Conservation (phyloP, 352 stramenopile genomes). For the Phytophthora pluvialis region DNA sequence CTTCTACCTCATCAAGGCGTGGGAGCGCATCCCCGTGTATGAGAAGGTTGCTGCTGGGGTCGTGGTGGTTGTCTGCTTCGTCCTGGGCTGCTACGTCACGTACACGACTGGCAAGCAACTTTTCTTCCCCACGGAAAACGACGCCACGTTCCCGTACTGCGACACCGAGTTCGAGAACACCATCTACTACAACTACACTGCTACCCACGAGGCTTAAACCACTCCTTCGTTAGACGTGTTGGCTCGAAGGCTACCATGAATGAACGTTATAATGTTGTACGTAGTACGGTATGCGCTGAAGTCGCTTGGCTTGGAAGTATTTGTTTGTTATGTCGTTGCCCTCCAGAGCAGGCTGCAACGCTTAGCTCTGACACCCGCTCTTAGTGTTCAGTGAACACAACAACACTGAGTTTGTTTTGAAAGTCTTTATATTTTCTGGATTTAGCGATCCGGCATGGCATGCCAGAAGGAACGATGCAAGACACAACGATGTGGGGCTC, state of each 20-base stretch:
- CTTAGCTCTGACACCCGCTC: too few species aligned
- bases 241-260: not conserved
- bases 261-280: slow-evolving; percentile 6
- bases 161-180: slow-evolving; percentile 49
- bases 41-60: slow-evolving; percentile 35
- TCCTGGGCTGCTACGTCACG: slow-evolving; percentile 43
- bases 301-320: too few species aligned
- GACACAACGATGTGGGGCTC: too few species aligned
- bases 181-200: slow-evolving; percentile 59
- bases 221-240: slow-evolving; percentile 13
- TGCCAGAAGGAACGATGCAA: too few species aligned
- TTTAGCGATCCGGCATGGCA: too few species aligned
- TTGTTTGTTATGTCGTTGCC: too few species aligned
- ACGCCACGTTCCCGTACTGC: slow-evolving; percentile 59
- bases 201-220: slow-evolving; percentile 8
- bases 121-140: slow-evolving; percentile 37
- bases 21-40: slow-evolving; percentile 42
- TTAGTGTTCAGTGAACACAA: too few species aligned
- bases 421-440: too few species aligned
- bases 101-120: slow-evolving; percentile 54
- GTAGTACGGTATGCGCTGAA: too few species aligned
- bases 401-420: too few species aligned
- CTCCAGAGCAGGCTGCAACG: too few species aligned
- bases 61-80: slow-evolving; percentile 40
- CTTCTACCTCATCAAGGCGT: slow-evolving; percentile 78